Conservation (phyloP, 108 stramenopile species). For the Nannochloropsis granulata region DNA sequence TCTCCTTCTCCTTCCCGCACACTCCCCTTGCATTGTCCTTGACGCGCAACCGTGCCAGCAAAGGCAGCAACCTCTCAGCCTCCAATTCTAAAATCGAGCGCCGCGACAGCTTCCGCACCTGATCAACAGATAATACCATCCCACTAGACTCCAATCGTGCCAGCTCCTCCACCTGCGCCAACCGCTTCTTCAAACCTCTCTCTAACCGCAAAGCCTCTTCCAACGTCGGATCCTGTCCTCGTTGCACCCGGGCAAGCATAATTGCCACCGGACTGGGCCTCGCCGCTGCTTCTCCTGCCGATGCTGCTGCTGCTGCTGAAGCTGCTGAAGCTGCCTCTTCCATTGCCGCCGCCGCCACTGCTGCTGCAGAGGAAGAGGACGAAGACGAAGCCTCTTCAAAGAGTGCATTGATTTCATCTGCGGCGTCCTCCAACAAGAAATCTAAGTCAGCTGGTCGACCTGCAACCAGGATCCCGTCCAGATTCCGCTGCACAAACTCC, state of each 20-base stretch:
- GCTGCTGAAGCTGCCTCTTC: background rate
- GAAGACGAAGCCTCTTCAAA: background rate
- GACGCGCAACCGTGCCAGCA: background rate
- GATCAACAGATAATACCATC: conserved; percentile 1
- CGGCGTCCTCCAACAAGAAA: conserved; percentile 22
- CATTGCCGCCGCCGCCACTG: background rate
- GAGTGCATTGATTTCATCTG: conserved; percentile 8
- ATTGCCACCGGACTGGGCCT: background rate
- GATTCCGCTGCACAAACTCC: conserved; percentile 14
- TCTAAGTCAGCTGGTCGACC: conserved; percentile 1
- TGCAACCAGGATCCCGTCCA: conserved; percentile 22
- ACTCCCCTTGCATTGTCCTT: background rate
- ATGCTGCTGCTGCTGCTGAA: background rate
- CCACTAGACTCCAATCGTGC: conserved; percentile 1
- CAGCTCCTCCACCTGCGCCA: conserved; percentile 6
- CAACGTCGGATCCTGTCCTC: conserved; percentile 4
- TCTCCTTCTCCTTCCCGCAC: background rate
- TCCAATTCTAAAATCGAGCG: background rate
- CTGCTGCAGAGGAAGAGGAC: background rate
- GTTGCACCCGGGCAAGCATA: conserved; percentile 11
- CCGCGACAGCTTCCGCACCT: background rate
- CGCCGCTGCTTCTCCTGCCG: background rate
- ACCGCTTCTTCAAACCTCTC: conserved; percentile 12
- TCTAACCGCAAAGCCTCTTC: conserved; percentile 10
- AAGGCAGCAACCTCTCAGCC: background rate